phyloP scores from a whole-genome alignment of 2,329 filamentous ascomycete genomes.

The Monosporascus sp. region DNA sequence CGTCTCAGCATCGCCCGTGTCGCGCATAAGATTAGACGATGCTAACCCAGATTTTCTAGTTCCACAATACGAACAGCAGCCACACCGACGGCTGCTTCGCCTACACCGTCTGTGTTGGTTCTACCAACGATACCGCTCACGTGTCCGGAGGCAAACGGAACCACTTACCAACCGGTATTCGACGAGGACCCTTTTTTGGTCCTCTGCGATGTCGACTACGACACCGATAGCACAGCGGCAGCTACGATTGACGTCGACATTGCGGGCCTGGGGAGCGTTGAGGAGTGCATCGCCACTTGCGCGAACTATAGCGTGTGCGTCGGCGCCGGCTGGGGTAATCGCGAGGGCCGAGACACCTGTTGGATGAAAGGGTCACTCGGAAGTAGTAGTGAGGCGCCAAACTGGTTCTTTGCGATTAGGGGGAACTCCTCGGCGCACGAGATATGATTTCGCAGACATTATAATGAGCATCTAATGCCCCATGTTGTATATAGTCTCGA shows the following conservation, averaged over 20 bases:
- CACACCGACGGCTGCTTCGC: background rate
- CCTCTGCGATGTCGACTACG: slow-evolving; percentile 31
- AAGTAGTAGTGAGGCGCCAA: slow-evolving; percentile 13
- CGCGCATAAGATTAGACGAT: background rate
- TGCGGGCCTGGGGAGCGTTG: slow-evolving; percentile 17
- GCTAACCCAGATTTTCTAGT: background rate
- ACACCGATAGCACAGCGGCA: slow-evolving; percentile 8
- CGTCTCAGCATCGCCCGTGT: background rate
- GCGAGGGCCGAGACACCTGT: slow-evolving; percentile 21
- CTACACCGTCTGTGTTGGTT: background rate
- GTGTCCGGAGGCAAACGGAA: slow-evolving; percentile 30
- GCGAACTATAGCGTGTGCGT: slow-evolving; percentile 22
- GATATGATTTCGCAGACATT: background rate
- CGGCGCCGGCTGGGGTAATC: slow-evolving; percentile 30
- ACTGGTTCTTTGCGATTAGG: slow-evolving; percentile 28
- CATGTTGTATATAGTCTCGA: background rate
- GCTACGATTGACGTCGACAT: slow-evolving; percentile 25
- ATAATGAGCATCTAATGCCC: background rate
- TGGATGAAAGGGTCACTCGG: slow-evolving; percentile 31
- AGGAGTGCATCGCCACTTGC: slow-evolving; percentile 28
- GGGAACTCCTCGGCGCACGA: slow-evolving; percentile 3
- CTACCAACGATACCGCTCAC: slow-evolving; percentile 6
- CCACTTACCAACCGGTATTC: slow-evolving; percentile 19
- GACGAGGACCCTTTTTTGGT: slow-evolving; percentile 21
- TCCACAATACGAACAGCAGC: background rate